phyloP scores from a whole-genome alignment of 176 grass and related monocot genomes.

The Dactylis glomerata region DNA sequence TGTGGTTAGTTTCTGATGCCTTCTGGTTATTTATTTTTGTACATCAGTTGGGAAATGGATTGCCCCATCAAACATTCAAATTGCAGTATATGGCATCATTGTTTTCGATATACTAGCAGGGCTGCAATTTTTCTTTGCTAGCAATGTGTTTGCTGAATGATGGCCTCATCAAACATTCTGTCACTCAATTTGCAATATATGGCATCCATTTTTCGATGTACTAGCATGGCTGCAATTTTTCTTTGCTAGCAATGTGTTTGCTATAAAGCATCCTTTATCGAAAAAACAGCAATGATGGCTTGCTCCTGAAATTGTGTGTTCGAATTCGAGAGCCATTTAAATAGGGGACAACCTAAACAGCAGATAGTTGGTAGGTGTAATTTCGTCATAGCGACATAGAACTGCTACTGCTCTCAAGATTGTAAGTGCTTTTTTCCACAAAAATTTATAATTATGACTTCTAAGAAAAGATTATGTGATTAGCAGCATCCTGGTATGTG shows the following conservation, averaged over 20 bases:
- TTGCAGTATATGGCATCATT: neutral
- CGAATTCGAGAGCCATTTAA: neutral
- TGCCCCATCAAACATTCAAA: neutral
- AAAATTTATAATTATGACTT: neutral
- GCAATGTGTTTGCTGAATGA: neutral
- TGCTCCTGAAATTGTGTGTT: neutral
- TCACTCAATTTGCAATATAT: neutral
- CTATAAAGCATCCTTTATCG: too few relatives aligned
- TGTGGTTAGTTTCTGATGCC: constrained; percentile 55
- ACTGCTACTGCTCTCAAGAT: neutral
- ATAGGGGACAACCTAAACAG: neutral
- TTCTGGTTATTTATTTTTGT: neutral
- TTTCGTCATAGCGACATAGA: neutral
- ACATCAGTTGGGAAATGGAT: neutral
- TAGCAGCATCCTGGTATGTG: neutral
- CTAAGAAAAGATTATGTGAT: neutral
- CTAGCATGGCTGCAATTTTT: neutral
- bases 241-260: neutral
- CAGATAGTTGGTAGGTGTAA: neutral
- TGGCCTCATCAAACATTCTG: neutral
- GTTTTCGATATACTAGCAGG: neutral
- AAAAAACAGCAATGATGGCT: neutral
- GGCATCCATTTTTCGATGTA: neutral
- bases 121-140: neutral
- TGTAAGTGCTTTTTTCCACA: neutral